Conservation (phyloP, 345 rosid species). For the Rubroshorea leprosula region DNA sequence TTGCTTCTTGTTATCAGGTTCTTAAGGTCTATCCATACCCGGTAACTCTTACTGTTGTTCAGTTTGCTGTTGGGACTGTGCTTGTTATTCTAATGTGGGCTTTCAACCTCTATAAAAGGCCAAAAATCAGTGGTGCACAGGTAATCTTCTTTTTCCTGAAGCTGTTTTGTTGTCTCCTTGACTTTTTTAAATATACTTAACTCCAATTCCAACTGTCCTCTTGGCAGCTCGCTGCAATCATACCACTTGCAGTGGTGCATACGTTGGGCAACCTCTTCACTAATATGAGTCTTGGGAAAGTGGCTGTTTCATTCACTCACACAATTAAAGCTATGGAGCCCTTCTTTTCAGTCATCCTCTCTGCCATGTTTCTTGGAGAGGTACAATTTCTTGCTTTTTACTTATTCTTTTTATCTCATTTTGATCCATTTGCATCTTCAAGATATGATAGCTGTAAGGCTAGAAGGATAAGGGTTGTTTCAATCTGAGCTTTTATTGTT, state of each 20-base stretch:
- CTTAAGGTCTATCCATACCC: conserved; percentile 77
- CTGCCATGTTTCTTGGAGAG: conserved; percentile 95
- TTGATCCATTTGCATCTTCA: background rate
- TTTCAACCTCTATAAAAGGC: conserved; percentile 70
- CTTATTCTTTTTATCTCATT: no score
- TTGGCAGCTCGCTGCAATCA: conserved; percentile 67
- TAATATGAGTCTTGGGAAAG: conserved; percentile 98
- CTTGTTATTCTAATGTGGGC: conserved; percentile 77
- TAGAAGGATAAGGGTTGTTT: no score
- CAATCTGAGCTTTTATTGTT: background rate
- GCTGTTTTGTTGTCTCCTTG: conserved; percentile 34
- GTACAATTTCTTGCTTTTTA: conserved; percentile 26
- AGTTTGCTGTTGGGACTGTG: conserved; percentile 80
- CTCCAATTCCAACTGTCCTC: conserved; percentile 49
- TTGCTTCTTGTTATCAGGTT: conserved; percentile 46
- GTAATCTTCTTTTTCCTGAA: conserved; percentile 74
- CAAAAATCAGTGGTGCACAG: conserved; percentile 64
- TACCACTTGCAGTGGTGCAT: conserved; percentile 90
- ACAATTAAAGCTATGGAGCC: conserved; percentile 99
- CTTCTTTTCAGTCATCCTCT: conserved; percentile 88
- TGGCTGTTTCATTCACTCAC: conserved; percentile 97
- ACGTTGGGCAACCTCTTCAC: conserved; percentile 87
- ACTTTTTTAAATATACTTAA: conserved; percentile 59
- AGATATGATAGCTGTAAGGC: background rate
- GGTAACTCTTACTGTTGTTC: conserved; percentile 57